phyloP scores from a whole-genome alignment of 1,139 yeast species.

The Sugiyamaella pinicola region DNA sequence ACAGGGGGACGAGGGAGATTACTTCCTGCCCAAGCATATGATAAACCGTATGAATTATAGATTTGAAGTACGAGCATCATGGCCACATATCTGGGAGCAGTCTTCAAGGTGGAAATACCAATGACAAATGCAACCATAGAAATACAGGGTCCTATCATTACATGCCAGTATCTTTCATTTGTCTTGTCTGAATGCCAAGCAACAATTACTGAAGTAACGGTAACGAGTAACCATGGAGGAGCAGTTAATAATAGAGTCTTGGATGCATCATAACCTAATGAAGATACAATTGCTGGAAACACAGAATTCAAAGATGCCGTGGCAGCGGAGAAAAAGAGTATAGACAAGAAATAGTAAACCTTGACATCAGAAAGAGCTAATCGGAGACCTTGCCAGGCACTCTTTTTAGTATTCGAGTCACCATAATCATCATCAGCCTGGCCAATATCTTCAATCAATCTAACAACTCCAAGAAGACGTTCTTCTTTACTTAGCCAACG shows the following conservation, averaged over 20 bases:
- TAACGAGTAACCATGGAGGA: conserved; percentile 62
- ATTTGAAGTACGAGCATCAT: conserved; percentile 65
- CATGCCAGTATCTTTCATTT: conserved; percentile 56
- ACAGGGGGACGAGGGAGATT: conserved; percentile 55
- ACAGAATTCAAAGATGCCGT: conserved; percentile 62
- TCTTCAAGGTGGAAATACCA: conserved; percentile 56
- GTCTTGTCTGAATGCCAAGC: conserved; percentile 63
- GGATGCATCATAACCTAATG: conserved; percentile 53
- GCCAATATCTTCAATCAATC: conserved; percentile 32
- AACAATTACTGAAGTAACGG: conserved; percentile 55
- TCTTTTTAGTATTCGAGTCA: conserved; percentile 22
- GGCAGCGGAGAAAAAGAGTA: conserved; percentile 37
- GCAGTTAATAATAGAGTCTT: conserved; percentile 60
- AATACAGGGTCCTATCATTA: conserved; percentile 49
- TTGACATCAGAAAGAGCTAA: conserved; percentile 29
- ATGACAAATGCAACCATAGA: conserved; percentile 56
- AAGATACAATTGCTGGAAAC: conserved; percentile 61
- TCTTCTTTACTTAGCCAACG: conserved; percentile 38
- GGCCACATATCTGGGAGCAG: conserved; percentile 61
- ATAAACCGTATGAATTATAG: conserved; percentile 58
- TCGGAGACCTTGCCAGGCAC: conserved; percentile 24
- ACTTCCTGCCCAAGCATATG: conserved; percentile 60
- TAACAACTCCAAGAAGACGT: conserved; percentile 28
- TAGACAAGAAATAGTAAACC: conserved; percentile 43
- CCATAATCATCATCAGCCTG: conserved; percentile 29